A percentile compares a stretch with the other conserved stretches of the same genome.
These are phyloP conservation scores for Coix lacrymajobi DNA, from an alignment of 176 grass and related monocot genomes.

Conservation along the genomic window DNA sequence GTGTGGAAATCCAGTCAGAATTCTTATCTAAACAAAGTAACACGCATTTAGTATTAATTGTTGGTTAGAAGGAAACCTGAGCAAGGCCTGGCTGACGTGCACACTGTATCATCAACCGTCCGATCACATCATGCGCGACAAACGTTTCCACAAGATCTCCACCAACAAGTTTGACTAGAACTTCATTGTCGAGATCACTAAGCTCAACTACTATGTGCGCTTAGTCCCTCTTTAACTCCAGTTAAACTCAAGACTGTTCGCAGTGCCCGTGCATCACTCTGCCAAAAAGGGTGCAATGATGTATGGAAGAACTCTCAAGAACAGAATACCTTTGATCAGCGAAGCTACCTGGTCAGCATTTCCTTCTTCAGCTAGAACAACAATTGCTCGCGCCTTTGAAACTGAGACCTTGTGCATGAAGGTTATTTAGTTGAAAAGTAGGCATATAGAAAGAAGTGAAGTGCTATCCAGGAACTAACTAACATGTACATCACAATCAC, in stretches of 20 bases:
- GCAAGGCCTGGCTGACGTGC: constrained; percentile 81
- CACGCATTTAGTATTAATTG: constrained; percentile 18
- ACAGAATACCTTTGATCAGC: constrained; percentile 11
- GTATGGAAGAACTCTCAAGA: neutral
- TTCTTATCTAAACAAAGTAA: neutral
- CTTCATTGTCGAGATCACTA: constrained; percentile 81
- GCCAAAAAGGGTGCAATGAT: constrained; percentile 4
- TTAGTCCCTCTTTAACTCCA: constrained; percentile 83
- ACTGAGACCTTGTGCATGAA: constrained; percentile 63
- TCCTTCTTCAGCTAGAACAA: constrained; percentile 80
- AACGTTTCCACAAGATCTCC: constrained; percentile 82
- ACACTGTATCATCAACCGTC: constrained; percentile 78
- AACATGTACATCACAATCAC: constrained; percentile 15
- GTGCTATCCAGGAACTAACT: constrained; percentile 9
- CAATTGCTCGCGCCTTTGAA: constrained; percentile 71
- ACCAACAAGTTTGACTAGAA: constrained; percentile 83
- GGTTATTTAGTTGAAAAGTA: constrained; percentile 25
- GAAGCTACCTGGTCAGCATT: constrained; percentile 66
- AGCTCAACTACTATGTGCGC: constrained; percentile 80
- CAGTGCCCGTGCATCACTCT: constrained; percentile 79
- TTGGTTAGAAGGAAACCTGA: constrained; percentile 46
- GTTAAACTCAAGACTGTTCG: constrained; percentile 73
- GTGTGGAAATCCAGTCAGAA: neutral
- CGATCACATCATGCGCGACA: constrained; percentile 86
- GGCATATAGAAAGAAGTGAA: neutral